Conservation (phyloP, 495 filamentous ascomycete species). For the Jackrogersella minutella region DNA sequence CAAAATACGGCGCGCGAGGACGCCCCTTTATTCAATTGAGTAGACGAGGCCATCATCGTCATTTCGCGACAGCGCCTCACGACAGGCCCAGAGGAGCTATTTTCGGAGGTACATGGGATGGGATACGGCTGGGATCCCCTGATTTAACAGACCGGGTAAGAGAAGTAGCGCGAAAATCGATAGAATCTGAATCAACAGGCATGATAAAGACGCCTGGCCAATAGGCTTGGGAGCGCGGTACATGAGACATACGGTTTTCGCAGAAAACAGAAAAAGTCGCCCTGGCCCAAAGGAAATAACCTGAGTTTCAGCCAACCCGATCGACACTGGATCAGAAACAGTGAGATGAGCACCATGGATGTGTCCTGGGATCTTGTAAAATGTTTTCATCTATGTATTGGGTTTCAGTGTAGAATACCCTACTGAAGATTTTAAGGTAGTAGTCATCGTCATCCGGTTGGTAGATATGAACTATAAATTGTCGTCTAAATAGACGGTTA, state of each 20-base stretch:
- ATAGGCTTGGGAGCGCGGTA: slow-evolving; percentile 20
- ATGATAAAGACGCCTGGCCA: slow-evolving; percentile 13
- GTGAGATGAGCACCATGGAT: slow-evolving; percentile 23
- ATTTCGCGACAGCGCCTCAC: slow-evolving; percentile 33
- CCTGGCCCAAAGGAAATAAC: slow-evolving; percentile 15
- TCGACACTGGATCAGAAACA: slow-evolving; percentile 25
- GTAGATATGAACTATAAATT: slow-evolving; percentile 18
- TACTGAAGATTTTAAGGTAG: slow-evolving; percentile 16
- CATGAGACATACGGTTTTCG: slow-evolving; percentile 36
- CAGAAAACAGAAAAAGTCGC: neutral
- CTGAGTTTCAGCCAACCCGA: slow-evolving; percentile 37
- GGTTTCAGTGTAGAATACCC: slow-evolving; percentile 9
- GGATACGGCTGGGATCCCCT: slow-evolving; percentile 31
- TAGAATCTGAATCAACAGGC: slow-evolving; percentile 38
- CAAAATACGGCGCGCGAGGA: slow-evolving; percentile 13
- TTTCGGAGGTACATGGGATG: slow-evolving; percentile 26
- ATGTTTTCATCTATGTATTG: slow-evolving; percentile 3
- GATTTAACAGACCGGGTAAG: slow-evolving; percentile 10
- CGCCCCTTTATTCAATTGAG: slow-evolving; percentile 31
- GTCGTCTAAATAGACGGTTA: neutral
- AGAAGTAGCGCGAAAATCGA: slow-evolving; percentile 23
- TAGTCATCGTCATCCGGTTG: slow-evolving; percentile 11
- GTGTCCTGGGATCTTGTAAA: slow-evolving; percentile 27
- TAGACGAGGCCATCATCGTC: slow-evolving; percentile 38
- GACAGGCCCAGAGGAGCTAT: slow-evolving; percentile 21